These are phyloP conservation scores for Globisporangium spinosum DNA, from an alignment of 352 stramenopile genomes.

Conservation along the genomic window DNA sequence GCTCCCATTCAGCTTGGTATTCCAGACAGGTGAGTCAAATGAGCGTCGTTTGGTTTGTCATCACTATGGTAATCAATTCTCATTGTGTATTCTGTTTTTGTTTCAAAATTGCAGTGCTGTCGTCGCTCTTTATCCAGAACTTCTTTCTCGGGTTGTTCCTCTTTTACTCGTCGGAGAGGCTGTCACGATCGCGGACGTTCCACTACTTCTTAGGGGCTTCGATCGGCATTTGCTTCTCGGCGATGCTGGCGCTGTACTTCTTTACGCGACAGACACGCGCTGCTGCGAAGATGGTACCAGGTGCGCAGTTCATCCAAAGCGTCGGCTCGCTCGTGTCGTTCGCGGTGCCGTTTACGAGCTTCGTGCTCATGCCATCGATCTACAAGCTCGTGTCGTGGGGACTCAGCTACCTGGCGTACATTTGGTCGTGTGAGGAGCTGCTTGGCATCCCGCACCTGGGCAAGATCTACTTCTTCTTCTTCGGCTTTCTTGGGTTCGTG, in stretches of 20 bases:
- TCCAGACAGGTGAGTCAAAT: constrained; percentile 61
- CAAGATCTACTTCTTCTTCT: constrained; percentile 85
- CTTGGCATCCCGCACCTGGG: constrained; percentile 76
- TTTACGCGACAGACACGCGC: constrained; percentile 75
- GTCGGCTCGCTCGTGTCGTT: constrained; percentile 66
- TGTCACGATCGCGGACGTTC: constrained; percentile 72
- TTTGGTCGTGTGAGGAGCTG: constrained; percentile 70
- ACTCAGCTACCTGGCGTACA: constrained; percentile 48
- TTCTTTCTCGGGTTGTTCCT: constrained; percentile 65
- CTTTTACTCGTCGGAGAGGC: constrained; percentile 61
- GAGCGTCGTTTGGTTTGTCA: background rate
- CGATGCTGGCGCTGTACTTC: constrained; percentile 72
- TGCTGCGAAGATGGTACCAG: constrained; percentile 64
- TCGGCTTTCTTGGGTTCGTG: constrained; percentile 61
- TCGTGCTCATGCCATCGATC: constrained; percentile 72
- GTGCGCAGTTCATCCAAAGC: constrained; percentile 62
- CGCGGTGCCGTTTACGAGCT: constrained; percentile 67
- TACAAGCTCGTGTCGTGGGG: constrained; percentile 64
- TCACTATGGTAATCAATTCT: constrained; percentile 2
- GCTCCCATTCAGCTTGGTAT: constrained; percentile 50
- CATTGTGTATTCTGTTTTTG: background rate
- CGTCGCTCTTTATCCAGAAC: constrained; percentile 69
- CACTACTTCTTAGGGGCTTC: constrained; percentile 70
- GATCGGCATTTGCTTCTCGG: constrained; percentile 75
- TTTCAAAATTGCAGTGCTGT: constrained; percentile 38